Percentiles rank a stretch among this genome's conserved stretches.
Evolutionary conservation across 305 asterid genomes (phyloP).

Genomic region (Ajuga reptans): DNA sequence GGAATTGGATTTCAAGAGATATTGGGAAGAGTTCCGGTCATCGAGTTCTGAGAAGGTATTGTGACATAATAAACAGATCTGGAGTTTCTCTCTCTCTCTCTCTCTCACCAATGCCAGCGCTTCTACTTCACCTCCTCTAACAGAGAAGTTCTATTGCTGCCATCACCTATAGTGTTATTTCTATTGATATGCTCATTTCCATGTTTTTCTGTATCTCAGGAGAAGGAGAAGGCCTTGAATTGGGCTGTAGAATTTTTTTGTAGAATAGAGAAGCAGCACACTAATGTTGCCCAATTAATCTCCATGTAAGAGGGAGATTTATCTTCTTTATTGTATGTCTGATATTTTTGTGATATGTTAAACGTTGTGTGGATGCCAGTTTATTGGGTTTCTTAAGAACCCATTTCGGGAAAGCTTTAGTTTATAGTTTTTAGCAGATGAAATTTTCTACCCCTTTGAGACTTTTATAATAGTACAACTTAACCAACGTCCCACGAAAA

Average conservation of each 20-base stretch:
- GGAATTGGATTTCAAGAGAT: conserved; percentile 81
- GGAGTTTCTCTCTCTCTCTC: neutral
- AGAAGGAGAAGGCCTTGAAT: conserved; percentile 92
- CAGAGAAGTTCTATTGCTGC: neutral
- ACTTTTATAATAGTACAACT: neutral
- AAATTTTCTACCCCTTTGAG: neutral
- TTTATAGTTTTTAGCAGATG: conserved; percentile 3
- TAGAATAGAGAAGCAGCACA: conserved; percentile 87
- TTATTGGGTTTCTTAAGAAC: conserved; percentile 7
- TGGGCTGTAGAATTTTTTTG: conserved; percentile 87
- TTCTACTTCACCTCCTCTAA: neutral
- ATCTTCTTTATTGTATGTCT: conserved; percentile 19
- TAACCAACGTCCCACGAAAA: conserved; percentile 11
- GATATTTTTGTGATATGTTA: neutral
- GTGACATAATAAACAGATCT: conserved; percentile 6
- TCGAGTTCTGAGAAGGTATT: conserved; percentile 74
- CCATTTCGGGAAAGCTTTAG: neutral
- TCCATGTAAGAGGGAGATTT: conserved; percentile 52
- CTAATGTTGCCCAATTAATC: conserved; percentile 75
- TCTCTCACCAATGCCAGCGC: neutral
- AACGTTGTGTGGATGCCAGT: conserved; percentile 11
- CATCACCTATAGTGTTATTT: neutral
- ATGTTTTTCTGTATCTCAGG: conserved; percentile 52
- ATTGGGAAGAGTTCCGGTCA: conserved; percentile 87
- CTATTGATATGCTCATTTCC: conserved; percentile 11